Percentiles rank a stretch among this genome's conserved stretches.
Conservation (phyloP, 129 eudicot genomes). For the Logfia minima region DNA sequence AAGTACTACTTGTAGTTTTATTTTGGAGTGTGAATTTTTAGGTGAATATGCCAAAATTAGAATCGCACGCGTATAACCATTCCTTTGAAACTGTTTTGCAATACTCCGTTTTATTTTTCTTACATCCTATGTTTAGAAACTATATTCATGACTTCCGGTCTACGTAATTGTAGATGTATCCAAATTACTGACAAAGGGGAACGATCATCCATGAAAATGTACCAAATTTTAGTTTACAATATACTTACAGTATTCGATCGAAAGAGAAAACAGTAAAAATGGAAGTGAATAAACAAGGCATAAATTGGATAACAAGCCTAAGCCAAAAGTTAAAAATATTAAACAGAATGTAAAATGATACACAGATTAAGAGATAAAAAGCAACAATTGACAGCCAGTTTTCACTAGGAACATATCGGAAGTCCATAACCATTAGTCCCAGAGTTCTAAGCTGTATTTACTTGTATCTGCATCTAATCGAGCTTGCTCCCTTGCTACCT, state of each 20-base stretch:
- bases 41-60: neutral
- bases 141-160: too few species aligned
- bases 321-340: neutral
- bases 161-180: too few species aligned
- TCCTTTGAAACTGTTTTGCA: neutral
- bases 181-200: neutral
- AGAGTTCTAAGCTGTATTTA: constrained; percentile 8
- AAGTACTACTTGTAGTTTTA: neutral
- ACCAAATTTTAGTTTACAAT: too few species aligned
- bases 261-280: neutral
- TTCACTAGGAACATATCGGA: neutral
- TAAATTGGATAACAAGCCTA: neutral
- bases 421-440: neutral
- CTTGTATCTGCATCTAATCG: constrained; percentile 15
- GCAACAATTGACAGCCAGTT: neutral
- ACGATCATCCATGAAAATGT: neutral
- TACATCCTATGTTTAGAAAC: too few species aligned
- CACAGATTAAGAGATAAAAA: neutral
- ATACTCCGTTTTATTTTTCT: too few species aligned
- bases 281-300: neutral
- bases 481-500: constrained; percentile 21
- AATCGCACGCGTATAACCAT: too few species aligned
- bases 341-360: neutral
- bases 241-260: neutral
- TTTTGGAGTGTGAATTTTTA: neutral